These are phyloP conservation scores for Leptodermis oblonga DNA, from an alignment of 257 asterid genomes.

Conservation along the genomic window DNA sequence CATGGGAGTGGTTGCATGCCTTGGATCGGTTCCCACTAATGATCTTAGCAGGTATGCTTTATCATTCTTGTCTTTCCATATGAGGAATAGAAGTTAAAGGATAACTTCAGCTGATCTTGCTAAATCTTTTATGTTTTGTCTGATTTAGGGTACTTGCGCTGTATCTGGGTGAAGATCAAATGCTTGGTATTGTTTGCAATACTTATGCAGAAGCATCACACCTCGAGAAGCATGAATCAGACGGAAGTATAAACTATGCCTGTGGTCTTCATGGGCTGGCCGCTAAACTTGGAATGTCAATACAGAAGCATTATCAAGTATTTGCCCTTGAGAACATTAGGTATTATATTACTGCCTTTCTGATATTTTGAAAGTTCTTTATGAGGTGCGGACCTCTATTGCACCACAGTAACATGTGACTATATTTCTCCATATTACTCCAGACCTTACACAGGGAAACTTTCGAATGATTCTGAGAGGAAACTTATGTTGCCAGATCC, in stretches of 20 bases:
- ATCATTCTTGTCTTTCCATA: neutral
- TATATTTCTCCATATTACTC: neutral
- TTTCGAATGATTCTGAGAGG: slow-evolving; percentile 26
- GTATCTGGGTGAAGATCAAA: slow-evolving; percentile 59
- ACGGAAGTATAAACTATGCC: slow-evolving; percentile 13
- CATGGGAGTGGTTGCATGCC: slow-evolving; percentile 60
- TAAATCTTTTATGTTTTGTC: slow-evolving; percentile 5
- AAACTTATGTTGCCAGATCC: slow-evolving; percentile 39
- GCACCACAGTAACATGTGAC: neutral
- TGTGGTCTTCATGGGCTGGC: slow-evolving; percentile 31
- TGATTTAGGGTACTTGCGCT: slow-evolving; percentile 42
- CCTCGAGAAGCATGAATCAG: slow-evolving; percentile 26
- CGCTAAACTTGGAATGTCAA: slow-evolving; percentile 23
- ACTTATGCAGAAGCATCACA: slow-evolving; percentile 30
- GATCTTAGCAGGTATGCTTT: slow-evolving; percentile 54
- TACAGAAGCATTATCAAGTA: slow-evolving; percentile 28
- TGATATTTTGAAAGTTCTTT: neutral
- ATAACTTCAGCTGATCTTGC: neutral
- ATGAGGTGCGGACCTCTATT: neutral
- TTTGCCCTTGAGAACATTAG: slow-evolving; percentile 55
- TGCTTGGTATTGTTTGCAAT: slow-evolving; percentile 66
- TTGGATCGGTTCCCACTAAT: slow-evolving; percentile 44
- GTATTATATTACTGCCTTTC: slow-evolving; percentile 22
- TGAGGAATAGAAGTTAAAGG: neutral
- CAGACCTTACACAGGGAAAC: slow-evolving; percentile 33